Percentiles rank a stretch among this genome's conserved stretches.
phyloP scores from a whole-genome alignment of 305 asterid genomes.

The Andrographis paniculata region DNA sequence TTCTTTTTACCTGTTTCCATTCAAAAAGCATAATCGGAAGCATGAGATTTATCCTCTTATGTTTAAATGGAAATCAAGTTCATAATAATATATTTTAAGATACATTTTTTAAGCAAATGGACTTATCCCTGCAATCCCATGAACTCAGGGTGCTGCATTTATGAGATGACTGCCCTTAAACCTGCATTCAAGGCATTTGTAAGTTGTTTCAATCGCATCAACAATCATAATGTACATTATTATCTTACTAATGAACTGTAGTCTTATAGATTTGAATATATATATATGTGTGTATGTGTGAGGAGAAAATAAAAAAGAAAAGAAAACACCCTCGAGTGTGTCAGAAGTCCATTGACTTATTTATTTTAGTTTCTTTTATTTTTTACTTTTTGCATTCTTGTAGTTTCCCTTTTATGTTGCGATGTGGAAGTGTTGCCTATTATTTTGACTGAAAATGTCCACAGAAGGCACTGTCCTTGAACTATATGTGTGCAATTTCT shows the following conservation, averaged over 20 bases:
- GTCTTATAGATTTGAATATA: too few relatives aligned
- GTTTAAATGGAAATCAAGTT: constrained; percentile 11
- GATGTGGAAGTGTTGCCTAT: not conserved
- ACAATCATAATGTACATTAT: not conserved
- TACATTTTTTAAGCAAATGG: constrained; percentile 9
- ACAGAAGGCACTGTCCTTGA: not conserved
- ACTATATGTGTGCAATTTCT: not conserved
- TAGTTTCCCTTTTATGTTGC: not conserved
- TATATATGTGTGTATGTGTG: too few relatives aligned
- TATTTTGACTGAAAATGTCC: not conserved
- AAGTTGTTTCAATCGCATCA: constrained; percentile 30
- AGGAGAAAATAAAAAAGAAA: too few relatives aligned
- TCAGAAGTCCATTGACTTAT: not conserved
- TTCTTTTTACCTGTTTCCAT: constrained; percentile 10
- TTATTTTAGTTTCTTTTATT: not conserved
- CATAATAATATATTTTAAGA: not conserved
- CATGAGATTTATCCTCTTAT: constrained; percentile 1
- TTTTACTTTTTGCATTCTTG: too few relatives aligned
- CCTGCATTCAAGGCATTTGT: constrained; percentile 98
- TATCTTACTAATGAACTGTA: not conserved
- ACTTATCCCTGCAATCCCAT: constrained; percentile 17
- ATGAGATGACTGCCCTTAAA: constrained; percentile 85
- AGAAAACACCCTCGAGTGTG: too few relatives aligned
- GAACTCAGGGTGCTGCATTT: constrained; percentile 83
- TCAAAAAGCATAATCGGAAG: constrained; percentile 7